A percentile compares a stretch with the other conserved stretches of the same genome.
These are phyloP conservation scores for Microstegium vimineum DNA, from an alignment of 176 grass and related monocot genomes.

Conservation along the genomic window DNA sequence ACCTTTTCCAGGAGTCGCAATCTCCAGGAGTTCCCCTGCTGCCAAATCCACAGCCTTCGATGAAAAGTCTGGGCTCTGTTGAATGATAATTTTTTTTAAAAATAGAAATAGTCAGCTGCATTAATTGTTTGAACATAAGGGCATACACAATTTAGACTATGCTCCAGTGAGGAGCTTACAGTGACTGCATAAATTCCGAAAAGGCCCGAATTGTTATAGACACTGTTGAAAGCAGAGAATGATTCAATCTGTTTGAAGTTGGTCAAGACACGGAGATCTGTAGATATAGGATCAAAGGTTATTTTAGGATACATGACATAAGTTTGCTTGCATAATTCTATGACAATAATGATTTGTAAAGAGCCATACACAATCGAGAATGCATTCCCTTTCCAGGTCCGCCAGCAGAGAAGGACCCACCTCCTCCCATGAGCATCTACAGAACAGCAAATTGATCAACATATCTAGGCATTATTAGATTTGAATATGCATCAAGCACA, in stretches of 20 bases:
- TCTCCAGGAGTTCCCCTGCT: constrained; percentile 67
- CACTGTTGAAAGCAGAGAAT: constrained; percentile 80
- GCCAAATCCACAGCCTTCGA: constrained; percentile 74
- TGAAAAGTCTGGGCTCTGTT: constrained; percentile 59
- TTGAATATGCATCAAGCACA: neutral
- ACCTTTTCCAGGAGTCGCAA: constrained; percentile 82
- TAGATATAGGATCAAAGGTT: constrained; percentile 6
- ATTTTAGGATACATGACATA: constrained; percentile 4
- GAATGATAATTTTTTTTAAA: neutral
- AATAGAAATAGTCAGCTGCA: neutral
- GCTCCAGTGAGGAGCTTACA: constrained; percentile 45
- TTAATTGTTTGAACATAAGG: constrained; percentile 16
- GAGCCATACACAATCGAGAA: constrained; percentile 76
- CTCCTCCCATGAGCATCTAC: constrained; percentile 95
- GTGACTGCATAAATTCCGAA: constrained; percentile 75
- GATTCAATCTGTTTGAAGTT: constrained; percentile 67
- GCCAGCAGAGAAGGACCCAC: constrained; percentile 80
- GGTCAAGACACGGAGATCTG: constrained; percentile 81
- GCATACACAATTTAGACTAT: neutral
- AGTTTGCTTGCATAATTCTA: neutral
- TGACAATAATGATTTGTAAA: neutral
- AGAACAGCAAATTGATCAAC: constrained; percentile 16
- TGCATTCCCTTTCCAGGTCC: constrained; percentile 93
- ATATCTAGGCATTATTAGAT: neutral
- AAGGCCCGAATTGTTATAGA: constrained; percentile 81